phyloP scores from a whole-genome alignment of 2,329 filamentous ascomycete genomes.

The Fusarium tanahbumbuense region DNA sequence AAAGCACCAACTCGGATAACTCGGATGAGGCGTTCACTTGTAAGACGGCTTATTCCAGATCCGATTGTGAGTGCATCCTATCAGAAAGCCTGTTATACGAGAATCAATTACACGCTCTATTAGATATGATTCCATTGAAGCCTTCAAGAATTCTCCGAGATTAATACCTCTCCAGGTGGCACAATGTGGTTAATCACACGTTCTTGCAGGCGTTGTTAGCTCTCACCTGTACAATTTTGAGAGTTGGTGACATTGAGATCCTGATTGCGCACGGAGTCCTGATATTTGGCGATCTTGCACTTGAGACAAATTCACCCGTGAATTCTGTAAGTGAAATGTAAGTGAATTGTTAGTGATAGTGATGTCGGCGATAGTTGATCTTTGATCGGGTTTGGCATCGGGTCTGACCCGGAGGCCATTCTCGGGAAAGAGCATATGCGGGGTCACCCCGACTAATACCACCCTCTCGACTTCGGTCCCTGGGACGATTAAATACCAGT shows the following conservation, averaged over 20 bases:
- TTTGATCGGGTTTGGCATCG: background rate
- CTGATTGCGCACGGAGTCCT: accelerated
- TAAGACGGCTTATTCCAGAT: background rate
- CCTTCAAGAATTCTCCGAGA: accelerated
- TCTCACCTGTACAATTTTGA: background rate
- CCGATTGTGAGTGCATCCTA: background rate
- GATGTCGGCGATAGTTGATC: background rate
- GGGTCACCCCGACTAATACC: background rate
- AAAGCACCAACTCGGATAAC: background rate
- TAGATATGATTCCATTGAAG: background rate
- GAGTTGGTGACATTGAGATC: background rate
- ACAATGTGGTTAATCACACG: too few species aligned
- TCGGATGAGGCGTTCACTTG: background rate
- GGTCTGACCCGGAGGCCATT: background rate
- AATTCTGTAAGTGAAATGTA: too few species aligned
- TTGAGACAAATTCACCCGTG: too few species aligned
- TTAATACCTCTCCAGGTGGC: accelerated
- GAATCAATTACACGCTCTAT: background rate
- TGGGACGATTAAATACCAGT: background rate
- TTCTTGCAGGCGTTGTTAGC: background rate
- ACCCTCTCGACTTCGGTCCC: background rate
- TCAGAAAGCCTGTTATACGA: background rate
- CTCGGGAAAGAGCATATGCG: background rate
- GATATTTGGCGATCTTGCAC: accelerated
- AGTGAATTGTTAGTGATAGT: background rate